Conservation (phyloP, 2,329 filamentous ascomycete genomes). For the Paecilomyces fulvus region DNA sequence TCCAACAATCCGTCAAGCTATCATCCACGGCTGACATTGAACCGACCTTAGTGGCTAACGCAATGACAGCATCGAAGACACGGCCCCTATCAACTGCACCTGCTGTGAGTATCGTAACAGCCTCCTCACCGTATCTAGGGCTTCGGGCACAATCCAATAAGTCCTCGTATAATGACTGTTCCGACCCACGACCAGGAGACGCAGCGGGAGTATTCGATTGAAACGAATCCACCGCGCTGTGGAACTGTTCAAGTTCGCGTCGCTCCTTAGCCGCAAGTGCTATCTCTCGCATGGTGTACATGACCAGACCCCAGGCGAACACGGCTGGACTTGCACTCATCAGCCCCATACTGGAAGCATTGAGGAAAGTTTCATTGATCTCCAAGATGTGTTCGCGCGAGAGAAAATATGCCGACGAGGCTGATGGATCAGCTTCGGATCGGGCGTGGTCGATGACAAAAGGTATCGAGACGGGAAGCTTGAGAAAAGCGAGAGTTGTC, state of each 20-base stretch:
- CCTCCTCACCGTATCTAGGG: conserved; percentile 36
- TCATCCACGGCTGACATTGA: conserved; percentile 43
- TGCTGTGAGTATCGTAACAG: conserved; percentile 40
- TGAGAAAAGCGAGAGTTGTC: conserved; percentile 64
- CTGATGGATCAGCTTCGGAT: conserved; percentile 15
- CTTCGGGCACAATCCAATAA: conserved; percentile 38
- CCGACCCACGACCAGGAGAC: conserved; percentile 19
- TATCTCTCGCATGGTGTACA: conserved; percentile 59
- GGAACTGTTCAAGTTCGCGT: conserved; percentile 35
- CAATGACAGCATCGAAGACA: conserved; percentile 42
- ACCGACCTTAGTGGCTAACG: conserved; percentile 37
- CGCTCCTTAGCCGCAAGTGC: conserved; percentile 54
- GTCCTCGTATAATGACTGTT: conserved; percentile 39
- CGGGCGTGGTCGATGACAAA: conserved; percentile 34
- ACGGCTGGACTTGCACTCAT: conserved; percentile 62
- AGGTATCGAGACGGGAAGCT: conserved; percentile 53
- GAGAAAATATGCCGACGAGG: conserved; percentile 54
- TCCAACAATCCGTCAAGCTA: conserved; percentile 50
- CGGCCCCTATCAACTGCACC: conserved; percentile 38
- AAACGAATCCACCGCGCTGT: conserved; percentile 33
- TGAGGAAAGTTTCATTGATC: conserved; percentile 63
- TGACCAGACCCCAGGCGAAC: conserved; percentile 72
- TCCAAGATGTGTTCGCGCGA: conserved; percentile 61
- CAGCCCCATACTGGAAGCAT: conserved; percentile 49
- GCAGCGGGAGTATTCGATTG: conserved; percentile 28